Percentiles rank a stretch among this genome's conserved stretches.
phyloP scores from a whole-genome alignment of 768 basidiomycete genomes.

The Chalciporus pseudorubinellus region DNA sequence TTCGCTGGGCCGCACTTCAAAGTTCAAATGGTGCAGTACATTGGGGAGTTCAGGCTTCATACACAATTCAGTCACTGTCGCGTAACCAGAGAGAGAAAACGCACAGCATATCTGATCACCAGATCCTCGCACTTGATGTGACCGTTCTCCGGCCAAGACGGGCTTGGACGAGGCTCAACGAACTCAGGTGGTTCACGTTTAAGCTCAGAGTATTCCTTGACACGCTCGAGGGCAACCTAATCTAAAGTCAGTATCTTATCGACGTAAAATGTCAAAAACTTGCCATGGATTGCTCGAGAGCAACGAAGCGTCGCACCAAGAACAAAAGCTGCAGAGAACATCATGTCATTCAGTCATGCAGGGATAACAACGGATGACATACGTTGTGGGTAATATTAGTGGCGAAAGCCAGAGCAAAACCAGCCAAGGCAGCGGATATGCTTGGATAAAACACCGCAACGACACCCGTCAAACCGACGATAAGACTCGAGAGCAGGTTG shows the following conservation, averaged over 20 bases:
- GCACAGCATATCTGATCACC: slow-evolving; percentile 73
- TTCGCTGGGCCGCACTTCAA: slow-evolving; percentile 69
- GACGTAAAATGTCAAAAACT: background rate
- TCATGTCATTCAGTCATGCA: slow-evolving; percentile 16
- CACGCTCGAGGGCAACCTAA: slow-evolving; percentile 80
- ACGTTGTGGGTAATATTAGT: slow-evolving; percentile 71
- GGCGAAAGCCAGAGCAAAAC: slow-evolving; percentile 85
- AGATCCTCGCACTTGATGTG: slow-evolving; percentile 70
- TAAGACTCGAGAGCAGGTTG: slow-evolving; percentile 70
- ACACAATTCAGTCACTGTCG: background rate
- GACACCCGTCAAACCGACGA: slow-evolving; percentile 71
- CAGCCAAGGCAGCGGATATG: slow-evolving; percentile 79
- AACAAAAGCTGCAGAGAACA: slow-evolving; percentile 48
- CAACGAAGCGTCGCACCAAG: slow-evolving; percentile 78
- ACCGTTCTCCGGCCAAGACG: slow-evolving; percentile 75
- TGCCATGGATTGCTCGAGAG: slow-evolving; percentile 91
- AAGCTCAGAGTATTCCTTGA: slow-evolving; percentile 88
- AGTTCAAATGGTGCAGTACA: slow-evolving; percentile 78
- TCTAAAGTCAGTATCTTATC: slow-evolving; percentile 2
- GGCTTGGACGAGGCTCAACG: slow-evolving; percentile 78
- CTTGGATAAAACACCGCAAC: slow-evolving; percentile 64
- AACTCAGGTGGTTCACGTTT: slow-evolving; percentile 78
- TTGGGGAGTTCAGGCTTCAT: slow-evolving; percentile 78
- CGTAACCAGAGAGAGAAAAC: slow-evolving; percentile 23
- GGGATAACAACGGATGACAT: background rate